Evolutionary conservation across 345 rosid species (phyloP).

Genomic region (Salix viminalis): DNA sequence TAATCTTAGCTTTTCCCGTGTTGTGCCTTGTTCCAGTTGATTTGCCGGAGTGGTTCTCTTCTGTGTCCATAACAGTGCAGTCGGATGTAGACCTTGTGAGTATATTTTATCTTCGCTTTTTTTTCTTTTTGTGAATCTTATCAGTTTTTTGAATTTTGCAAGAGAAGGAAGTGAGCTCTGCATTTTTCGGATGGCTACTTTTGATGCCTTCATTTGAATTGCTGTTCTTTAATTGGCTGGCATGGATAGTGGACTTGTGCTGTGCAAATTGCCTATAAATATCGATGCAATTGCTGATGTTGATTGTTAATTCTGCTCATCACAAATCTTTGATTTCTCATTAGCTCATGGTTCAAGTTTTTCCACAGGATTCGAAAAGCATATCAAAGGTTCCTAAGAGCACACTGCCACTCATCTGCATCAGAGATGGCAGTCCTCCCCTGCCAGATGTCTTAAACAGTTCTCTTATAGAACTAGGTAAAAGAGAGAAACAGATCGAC

Average conservation of each 20-base stretch:
- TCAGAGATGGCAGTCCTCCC: constrained; percentile 95
- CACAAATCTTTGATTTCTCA: background rate
- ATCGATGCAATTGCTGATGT: background rate
- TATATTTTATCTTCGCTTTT: constrained; percentile 4
- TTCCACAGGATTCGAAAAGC: constrained; percentile 44
- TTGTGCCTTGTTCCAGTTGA: constrained; percentile 58
- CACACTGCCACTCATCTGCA: constrained; percentile 67
- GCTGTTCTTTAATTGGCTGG: no score
- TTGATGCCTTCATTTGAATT: no score
- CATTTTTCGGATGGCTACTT: background rate
- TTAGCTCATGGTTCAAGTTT: constrained; percentile 13
- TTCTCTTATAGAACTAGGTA: constrained; percentile 58
- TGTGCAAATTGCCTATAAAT: background rate
- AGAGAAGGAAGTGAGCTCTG: no score
- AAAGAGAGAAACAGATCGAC: background rate
- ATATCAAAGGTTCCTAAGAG: constrained; percentile 45
- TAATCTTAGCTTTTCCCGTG: constrained; percentile 11
- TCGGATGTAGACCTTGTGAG: constrained; percentile 87
- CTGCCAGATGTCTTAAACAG: constrained; percentile 63
- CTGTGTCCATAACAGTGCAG: constrained; percentile 60
- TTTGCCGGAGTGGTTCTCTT: constrained; percentile 90
- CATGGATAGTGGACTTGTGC: no score
- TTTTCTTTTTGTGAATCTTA: no score
- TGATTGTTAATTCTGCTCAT: background rate
- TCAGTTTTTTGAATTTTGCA: no score